Base-by-base conservation (phyloP, 305 asterid genomes). In the Fraxinus baroniana region DNA sequence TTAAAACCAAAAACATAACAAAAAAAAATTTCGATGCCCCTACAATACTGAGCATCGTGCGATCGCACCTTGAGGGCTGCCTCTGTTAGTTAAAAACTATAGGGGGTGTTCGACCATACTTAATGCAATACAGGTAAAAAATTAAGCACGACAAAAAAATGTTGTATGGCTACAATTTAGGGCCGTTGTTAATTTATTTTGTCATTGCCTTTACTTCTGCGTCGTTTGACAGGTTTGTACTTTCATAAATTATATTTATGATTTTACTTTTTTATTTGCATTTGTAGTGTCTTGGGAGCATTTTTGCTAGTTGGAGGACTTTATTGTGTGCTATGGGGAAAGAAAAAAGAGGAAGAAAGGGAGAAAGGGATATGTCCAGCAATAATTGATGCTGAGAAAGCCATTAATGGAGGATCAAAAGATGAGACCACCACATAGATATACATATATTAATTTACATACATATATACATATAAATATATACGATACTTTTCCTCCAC, bases 301-400 rank as follows among this genome's bases (percentile, higher is more conserved):
- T 5, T 91, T 49, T 72, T 95, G 70, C 90, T 95, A 8, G 90
- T 95, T 74, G 91, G 94, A 80, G 99, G 99, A 75, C 94, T 95
- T 66, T 94, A 92, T 60, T 87, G 90, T 85, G 99, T 95, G 77
- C 64, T 93, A 0, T 95, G 96, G 97, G 99, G 98, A 79, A 95
- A 95, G 90, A 83, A 80, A 0, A 90, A 86, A 83, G 98, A 93
- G 85, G 91, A 90, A 78, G 86, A 86, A 24, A 85, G 81, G 22
- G 92, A 79, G 57, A 81, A 76, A 0, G 73, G 13, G 15, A 86
- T 26, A 30, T 36, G 71, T 81, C 79, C 82, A 41, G 78, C 52
- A 26, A 24, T 52, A 60, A 78, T 70, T 78, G 91, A 90, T 70
- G 82, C 28, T 77, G 94, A 91, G 81, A 91, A 92, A 78, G 87